A percentile compares a stretch with the other conserved stretches of the same genome.
Conservation (phyloP, 2,329 filamentous ascomycete species). For the Penicillium sp. region DNA sequence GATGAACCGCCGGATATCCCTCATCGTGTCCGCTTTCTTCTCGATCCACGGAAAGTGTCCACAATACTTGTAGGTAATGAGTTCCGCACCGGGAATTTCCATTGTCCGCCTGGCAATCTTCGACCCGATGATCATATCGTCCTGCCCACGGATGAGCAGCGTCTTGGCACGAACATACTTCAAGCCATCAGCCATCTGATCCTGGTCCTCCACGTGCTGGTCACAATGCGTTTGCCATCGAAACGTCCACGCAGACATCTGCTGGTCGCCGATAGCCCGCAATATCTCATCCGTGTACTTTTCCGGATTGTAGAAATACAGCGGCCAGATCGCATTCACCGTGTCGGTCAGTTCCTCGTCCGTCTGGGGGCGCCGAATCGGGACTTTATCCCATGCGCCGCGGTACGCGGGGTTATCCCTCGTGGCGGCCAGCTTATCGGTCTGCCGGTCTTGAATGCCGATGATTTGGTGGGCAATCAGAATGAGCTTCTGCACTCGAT, state of each 20-base stretch:
- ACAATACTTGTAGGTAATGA: constrained; percentile 23
- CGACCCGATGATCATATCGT: constrained; percentile 27
- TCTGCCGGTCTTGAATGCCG: constrained; percentile 17
- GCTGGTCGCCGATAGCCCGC: constrained; percentile 16
- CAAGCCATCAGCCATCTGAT: constrained; percentile 23
- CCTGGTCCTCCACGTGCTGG: constrained; percentile 5
- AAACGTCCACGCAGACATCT: constrained; percentile 19
- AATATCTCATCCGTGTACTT: constrained; percentile 15
- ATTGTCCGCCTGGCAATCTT: constrained; percentile 22
- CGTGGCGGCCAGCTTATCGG: constrained; percentile 4
- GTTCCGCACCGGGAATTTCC: constrained; percentile 13
- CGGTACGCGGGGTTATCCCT: constrained; percentile 19
- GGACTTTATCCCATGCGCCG: constrained; percentile 6
- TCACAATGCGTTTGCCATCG: constrained; percentile 14
- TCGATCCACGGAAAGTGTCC: constrained; percentile 36
- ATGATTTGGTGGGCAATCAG: constrained; percentile 28
- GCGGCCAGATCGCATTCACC: constrained; percentile 21
- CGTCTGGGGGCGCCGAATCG: constrained; percentile 1
- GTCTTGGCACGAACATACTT: constrained; percentile 27
- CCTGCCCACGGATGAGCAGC: constrained; percentile 28
- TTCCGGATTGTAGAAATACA: constrained; percentile 30
- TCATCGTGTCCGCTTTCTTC: constrained; percentile 19
- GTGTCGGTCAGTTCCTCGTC: constrained; percentile 24
- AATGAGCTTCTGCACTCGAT: constrained; percentile 25
- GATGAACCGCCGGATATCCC: constrained; percentile 20